These are phyloP conservation scores for Cymbidium sinense DNA, from an alignment of 106 monocot species.

Conservation along the genomic window DNA sequence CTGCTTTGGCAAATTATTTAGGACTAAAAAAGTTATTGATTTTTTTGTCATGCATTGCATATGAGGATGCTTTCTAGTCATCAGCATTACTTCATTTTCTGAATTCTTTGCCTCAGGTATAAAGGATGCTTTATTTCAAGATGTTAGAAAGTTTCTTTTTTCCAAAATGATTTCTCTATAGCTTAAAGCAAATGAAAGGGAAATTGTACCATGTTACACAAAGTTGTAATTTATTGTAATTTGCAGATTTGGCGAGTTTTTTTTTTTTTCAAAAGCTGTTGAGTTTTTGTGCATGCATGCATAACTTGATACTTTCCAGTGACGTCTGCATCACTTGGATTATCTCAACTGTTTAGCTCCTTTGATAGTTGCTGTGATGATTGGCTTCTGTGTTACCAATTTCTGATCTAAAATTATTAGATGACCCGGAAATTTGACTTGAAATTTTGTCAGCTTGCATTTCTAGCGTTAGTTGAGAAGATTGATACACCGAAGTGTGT, in stretches of 20 bases:
- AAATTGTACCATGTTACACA: neutral
- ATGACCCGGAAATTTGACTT: no score
- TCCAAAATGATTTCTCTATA: neutral
- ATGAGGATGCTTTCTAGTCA: neutral
- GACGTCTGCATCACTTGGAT: no score
- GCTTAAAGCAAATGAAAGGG: neutral
- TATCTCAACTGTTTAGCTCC: neutral
- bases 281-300: neutral
- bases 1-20: neutral
- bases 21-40: neutral
- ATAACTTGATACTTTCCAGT: no score
- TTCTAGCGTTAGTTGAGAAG: no score
- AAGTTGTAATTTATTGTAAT: neutral
- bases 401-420: no score
- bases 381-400: no score
- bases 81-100: neutral
- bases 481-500: no score
- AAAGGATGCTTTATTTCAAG: neutral
- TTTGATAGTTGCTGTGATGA: no score
- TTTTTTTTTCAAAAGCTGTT: neutral
- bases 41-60: neutral
- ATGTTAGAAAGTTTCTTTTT: neutral
- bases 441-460: no score
- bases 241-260: neutral
- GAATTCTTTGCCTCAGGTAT: neutral